Evolutionary conservation across 306 rosid species (phyloP).

Genomic region (Cicer pinnatifidum): DNA sequence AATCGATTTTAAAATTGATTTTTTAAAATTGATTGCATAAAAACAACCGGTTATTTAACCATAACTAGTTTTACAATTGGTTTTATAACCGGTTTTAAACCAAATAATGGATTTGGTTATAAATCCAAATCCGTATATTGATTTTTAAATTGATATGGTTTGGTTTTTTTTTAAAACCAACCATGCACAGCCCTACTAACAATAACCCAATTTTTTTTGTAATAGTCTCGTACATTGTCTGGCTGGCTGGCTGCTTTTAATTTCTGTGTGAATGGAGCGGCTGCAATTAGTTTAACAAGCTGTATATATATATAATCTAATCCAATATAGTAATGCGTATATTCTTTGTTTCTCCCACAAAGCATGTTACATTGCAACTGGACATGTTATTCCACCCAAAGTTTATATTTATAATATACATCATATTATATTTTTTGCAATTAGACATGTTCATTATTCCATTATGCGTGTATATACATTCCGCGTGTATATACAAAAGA

Average conservation of each 20-base stretch:
- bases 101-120: too few species aligned
- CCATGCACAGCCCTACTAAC: too few species aligned
- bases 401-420: background rate
- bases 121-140: too few species aligned
- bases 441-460: background rate
- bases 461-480: background rate
- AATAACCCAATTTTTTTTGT: background rate
- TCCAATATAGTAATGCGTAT: background rate
- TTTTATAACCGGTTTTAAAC: too few species aligned
- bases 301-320: background rate
- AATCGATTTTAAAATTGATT: too few species aligned
- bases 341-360: background rate
- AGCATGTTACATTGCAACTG: slow-evolving; percentile 20
- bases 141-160: too few species aligned
- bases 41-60: too few species aligned
- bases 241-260: background rate
- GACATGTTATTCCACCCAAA: background rate
- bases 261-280: background rate
- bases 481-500: too few species aligned
- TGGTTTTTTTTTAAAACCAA: too few species aligned
- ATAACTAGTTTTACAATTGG: too few species aligned
- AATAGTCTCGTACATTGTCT: background rate
- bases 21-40: too few species aligned
- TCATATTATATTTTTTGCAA: background rate
- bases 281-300: slow-evolving; percentile 5